Conservation (phyloP, 306 rosid genomes). For the Casuarina cunninghamiana region DNA sequence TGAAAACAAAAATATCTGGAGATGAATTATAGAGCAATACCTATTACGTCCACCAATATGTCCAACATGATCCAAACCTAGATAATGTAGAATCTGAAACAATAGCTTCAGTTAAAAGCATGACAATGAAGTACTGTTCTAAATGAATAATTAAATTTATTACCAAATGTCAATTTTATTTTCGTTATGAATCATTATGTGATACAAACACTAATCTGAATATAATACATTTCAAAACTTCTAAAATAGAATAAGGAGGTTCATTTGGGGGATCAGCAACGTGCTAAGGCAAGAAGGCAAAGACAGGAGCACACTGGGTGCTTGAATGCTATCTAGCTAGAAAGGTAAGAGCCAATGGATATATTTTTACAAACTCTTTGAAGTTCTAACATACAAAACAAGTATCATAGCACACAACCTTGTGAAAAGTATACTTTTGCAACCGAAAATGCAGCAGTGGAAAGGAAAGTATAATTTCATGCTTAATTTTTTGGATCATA, state of each 20-base stretch:
- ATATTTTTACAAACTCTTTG: too few species aligned
- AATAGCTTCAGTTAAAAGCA: conserved; percentile 43
- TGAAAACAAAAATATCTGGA: conserved; percentile 23
- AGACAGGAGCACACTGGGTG: too few species aligned
- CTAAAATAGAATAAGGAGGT: too few species aligned
- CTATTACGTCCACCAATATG: conserved; percentile 94
- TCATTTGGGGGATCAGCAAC: too few species aligned
- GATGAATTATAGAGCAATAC: conserved; percentile 39
- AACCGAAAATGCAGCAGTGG: not conserved
- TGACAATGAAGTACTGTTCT: not conserved
- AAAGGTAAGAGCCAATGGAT: too few species aligned
- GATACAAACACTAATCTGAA: not conserved
- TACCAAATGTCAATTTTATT: conserved; percentile 18
- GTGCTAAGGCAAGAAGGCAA: too few species aligned
- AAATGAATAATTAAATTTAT: conserved; percentile 5
- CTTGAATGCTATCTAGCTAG: too few species aligned
- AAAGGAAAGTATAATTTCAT: not conserved
- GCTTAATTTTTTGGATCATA: not conserved
- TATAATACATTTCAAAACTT: not conserved
- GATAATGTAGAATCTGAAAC: conserved; percentile 95
- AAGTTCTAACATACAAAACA: not conserved
- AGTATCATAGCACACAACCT: not conserved
- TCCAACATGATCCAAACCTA: conserved; percentile 98
- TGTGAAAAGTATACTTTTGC: not conserved
- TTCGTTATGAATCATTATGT: not conserved